Conservation (phyloP, 352 stramenopile genomes). For the Phytophthora crassamura region DNA sequence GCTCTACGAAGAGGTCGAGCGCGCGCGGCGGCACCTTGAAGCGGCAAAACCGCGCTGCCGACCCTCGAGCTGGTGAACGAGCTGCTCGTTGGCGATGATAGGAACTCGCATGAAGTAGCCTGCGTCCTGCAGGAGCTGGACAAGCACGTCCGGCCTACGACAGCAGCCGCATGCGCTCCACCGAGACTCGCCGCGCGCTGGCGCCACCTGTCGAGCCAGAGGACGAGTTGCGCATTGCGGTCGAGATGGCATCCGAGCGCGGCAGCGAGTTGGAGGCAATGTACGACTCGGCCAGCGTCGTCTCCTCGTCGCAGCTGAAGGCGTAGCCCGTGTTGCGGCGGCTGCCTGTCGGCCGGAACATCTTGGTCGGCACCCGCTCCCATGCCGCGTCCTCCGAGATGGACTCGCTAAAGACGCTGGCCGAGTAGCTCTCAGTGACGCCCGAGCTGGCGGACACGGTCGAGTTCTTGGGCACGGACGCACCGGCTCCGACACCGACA, state of each 20-base stretch:
- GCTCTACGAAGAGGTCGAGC: slow-evolving; percentile 10
- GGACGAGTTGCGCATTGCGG: slow-evolving; percentile 67
- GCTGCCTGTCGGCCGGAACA: slow-evolving; percentile 43
- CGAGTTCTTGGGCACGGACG: slow-evolving; percentile 32
- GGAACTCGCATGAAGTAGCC: slow-evolving; percentile 17
- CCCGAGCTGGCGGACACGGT: slow-evolving; percentile 11
- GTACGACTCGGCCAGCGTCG: slow-evolving; percentile 83
- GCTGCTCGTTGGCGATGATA: slow-evolving; percentile 14
- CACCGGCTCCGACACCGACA: too few relatives aligned
- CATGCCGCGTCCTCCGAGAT: slow-evolving; percentile 53
- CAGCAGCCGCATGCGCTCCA: slow-evolving; percentile 37
- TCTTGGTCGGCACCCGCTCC: slow-evolving; percentile 46
- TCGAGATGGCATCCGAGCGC: slow-evolving; percentile 68
- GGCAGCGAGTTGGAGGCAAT: slow-evolving; percentile 82
- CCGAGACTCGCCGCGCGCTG: slow-evolving; percentile 36
- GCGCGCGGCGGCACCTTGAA: background rate
- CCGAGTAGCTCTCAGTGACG: slow-evolving; percentile 39
- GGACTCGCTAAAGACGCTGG: slow-evolving; percentile 70
- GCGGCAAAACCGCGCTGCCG: background rate
- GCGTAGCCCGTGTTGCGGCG: slow-evolving; percentile 76
- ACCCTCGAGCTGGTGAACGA: slow-evolving; percentile 26
- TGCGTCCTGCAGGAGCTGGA: slow-evolving; percentile 11
- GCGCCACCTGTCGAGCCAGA: slow-evolving; percentile 18
- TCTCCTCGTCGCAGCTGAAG: slow-evolving; percentile 88
- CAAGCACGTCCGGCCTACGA: slow-evolving; percentile 20